These are phyloP conservation scores for Talaromyces rugulosus DNA, from an alignment of 2,329 filamentous ascomycete species.

Conservation along the genomic window DNA sequence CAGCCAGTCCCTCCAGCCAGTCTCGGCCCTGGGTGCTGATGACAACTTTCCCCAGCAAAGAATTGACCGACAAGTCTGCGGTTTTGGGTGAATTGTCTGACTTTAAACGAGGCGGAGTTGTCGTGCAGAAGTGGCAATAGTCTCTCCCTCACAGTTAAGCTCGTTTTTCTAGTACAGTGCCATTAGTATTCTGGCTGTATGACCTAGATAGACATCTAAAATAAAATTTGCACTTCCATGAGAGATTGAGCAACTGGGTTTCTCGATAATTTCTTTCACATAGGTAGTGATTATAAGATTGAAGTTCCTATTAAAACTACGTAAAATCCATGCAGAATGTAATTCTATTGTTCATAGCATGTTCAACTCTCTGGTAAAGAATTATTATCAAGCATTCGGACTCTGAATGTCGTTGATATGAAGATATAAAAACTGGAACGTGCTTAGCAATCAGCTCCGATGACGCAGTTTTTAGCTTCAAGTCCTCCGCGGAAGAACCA, in stretches of 20 bases:
- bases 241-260: not conserved
- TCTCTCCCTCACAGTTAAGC: not conserved
- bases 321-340: no score
- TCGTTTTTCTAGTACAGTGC: not conserved
- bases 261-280: not conserved
- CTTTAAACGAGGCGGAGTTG: conserved; percentile 48
- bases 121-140: conserved; percentile 48
- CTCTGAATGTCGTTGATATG: not conserved
- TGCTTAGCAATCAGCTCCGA: conserved; percentile 16
- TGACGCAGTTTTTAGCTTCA: conserved; percentile 11
- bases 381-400: not conserved
- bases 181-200: not conserved
- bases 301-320: not conserved
- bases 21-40: conserved; percentile 56
- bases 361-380: not conserved
- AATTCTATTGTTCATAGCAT: no score
- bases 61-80: conserved; percentile 52
- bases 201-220: not conserved
- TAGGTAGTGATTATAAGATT: not conserved
- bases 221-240: not conserved
- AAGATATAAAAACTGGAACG: not conserved
- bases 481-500: conserved; percentile 1
- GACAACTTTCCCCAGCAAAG: conserved; percentile 63
- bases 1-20: conserved; percentile 47
- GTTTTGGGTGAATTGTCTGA: conserved; percentile 45